Evolutionary conservation across 2,329 filamentous ascomycete genomes (phyloP).

Genomic region (Pezicula rhizophila): DNA sequence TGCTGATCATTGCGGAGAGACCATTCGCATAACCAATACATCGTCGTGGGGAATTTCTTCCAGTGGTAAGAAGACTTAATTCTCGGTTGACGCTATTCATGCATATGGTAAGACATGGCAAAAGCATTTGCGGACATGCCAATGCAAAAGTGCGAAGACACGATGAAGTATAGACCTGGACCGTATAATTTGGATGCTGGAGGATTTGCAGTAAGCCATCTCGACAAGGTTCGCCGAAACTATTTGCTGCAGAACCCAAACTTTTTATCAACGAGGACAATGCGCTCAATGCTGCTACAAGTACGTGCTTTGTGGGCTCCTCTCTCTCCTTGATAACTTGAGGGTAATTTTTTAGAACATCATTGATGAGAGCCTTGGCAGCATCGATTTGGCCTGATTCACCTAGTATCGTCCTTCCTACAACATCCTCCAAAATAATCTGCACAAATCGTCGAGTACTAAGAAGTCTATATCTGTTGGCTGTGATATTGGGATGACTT

Average conservation of each 20-base stretch:
- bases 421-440: constrained; percentile 74
- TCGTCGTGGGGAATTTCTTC: constrained; percentile 70
- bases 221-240: constrained; percentile 74
- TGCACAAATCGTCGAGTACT: constrained; percentile 80
- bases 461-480: constrained; percentile 83
- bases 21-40: constrained; percentile 91
- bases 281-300: constrained; percentile 74
- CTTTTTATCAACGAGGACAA: constrained; percentile 71
- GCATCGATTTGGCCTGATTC: constrained; percentile 84
- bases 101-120: constrained; percentile 88
- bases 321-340: constrained; percentile 79
- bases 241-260: constrained; percentile 75
- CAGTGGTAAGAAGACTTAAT: constrained; percentile 67
- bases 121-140: constrained; percentile 84
- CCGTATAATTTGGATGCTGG: constrained; percentile 92
- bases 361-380: constrained; percentile 75
- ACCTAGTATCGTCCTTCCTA: constrained; percentile 75
- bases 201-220: constrained; percentile 86
- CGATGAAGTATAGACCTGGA: constrained; percentile 82
- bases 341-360: constrained; percentile 89
- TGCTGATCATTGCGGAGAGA: constrained; percentile 83
- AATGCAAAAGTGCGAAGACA: constrained; percentile 84
- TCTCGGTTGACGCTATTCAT: constrained; percentile 93
- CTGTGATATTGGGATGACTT: constrained; percentile 66
- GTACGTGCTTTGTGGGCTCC: constrained; percentile 80